Evolutionary conservation across 2,329 filamentous ascomycete genomes (phyloP).

Genomic region (Nemania serpens): DNA sequence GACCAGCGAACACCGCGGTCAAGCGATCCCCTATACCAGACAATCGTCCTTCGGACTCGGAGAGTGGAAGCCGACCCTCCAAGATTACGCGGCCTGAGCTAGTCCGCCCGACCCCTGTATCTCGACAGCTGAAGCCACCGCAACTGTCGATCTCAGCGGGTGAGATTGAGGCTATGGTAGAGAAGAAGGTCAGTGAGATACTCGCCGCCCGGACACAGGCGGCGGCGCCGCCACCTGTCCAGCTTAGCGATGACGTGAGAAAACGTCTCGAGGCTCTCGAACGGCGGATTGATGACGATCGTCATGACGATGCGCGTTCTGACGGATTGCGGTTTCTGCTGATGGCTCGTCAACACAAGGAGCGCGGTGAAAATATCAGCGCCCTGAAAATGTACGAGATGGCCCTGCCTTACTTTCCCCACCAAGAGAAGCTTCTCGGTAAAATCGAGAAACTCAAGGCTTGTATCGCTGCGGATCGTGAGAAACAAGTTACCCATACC

Average conservation of each 20-base stretch:
- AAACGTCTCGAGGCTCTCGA: slow-evolving; percentile 83
- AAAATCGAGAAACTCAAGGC: slow-evolving; percentile 69
- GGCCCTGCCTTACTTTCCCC: slow-evolving; percentile 83
- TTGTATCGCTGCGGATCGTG: slow-evolving; percentile 49
- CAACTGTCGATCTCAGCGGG: slow-evolving; percentile 62
- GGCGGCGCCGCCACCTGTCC: slow-evolving; percentile 48
- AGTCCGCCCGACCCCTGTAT: slow-evolving; percentile 27
- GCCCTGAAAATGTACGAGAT: slow-evolving; percentile 86
- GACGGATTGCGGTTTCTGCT: slow-evolving; percentile 85
- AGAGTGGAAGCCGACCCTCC: slow-evolving; percentile 40
- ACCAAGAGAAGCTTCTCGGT: slow-evolving; percentile 74
- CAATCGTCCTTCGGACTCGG: slow-evolving; percentile 52
- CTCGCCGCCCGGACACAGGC: slow-evolving; percentile 74
- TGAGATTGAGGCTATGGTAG: slow-evolving; percentile 87
- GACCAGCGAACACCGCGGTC: slow-evolving; percentile 32
- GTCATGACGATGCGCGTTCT: slow-evolving; percentile 71
- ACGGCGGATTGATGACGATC: slow-evolving; percentile 75
- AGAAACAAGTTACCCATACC: slow-evolving; percentile 14
- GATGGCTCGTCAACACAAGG: slow-evolving; percentile 91
- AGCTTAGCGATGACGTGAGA: slow-evolving; percentile 78
- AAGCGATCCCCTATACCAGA: slow-evolving; percentile 37
- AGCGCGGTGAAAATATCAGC: slow-evolving; percentile 75
- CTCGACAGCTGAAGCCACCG: slow-evolving; percentile 26
- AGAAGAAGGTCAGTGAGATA: slow-evolving; percentile 89
- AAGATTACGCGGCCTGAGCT: slow-evolving; percentile 37